A percentile compares a stretch with the other conserved stretches of the same genome.
phyloP scores from a whole-genome alignment of 495 filamentous ascomycete species.

The Talaromyces stipitatus region DNA sequence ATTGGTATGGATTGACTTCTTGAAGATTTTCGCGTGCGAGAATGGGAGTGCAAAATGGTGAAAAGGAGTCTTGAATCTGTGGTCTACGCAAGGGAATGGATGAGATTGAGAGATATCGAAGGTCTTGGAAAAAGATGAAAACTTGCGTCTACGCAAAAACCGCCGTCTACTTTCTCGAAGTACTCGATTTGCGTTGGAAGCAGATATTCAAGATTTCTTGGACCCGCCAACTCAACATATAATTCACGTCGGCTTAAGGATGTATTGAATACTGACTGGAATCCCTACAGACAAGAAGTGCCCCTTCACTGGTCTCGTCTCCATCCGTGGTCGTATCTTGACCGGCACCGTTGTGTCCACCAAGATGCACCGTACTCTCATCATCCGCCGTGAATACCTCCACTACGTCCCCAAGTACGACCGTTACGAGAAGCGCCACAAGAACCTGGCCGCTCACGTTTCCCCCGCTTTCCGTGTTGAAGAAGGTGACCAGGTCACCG shows the following conservation, averaged over 20 bases:
- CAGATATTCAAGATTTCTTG: conserved; percentile 13
- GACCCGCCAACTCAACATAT: conserved; percentile 7
- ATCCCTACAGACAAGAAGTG: conserved; percentile 91
- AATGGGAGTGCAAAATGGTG: neutral
- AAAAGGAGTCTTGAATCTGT: conserved; percentile 14
- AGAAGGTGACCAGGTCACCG: conserved; percentile 97
- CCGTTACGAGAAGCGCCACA: conserved; percentile 99
- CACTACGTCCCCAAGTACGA: conserved; percentile 99
- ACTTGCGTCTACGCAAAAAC: neutral
- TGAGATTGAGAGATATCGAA: neutral
- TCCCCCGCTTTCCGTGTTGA: conserved; percentile 99
- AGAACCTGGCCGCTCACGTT: conserved; percentile 98
- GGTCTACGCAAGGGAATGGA: conserved; percentile 10
- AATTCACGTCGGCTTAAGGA: conserved; percentile 8
- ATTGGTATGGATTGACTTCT: conserved; percentile 70
- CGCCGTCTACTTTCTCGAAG: neutral
- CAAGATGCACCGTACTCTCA: conserved; percentile 98
- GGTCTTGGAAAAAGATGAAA: neutral
- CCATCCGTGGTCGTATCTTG: conserved; percentile 99
- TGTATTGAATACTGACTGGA: conserved; percentile 5
- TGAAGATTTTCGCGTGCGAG: neutral
- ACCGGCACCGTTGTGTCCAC: conserved; percentile 98
- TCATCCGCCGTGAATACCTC: conserved; percentile 99
- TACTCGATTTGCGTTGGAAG: conserved; percentile 2
- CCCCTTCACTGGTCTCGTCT: conserved; percentile 96